Evolutionary conservation across 2,329 filamentous ascomycete genomes (phyloP).

Genomic region (Sclerotinia minor): DNA sequence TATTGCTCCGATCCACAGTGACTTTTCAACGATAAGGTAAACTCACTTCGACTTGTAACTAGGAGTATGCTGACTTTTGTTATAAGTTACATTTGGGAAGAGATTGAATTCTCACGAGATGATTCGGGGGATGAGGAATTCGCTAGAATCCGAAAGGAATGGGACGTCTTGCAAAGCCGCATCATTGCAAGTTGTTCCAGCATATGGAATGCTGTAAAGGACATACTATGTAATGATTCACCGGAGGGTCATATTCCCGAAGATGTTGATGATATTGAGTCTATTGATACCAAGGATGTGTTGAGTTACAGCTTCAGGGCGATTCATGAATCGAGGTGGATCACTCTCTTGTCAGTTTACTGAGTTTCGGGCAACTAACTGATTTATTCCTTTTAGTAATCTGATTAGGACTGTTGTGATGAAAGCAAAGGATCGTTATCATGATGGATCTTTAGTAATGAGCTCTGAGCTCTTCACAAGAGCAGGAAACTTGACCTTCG

Average conservation of each 20-base stretch:
- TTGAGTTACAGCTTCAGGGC: constrained; percentile 94
- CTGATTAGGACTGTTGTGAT: constrained; percentile 64
- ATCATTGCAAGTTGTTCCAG: constrained; percentile 61
- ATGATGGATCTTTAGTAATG: constrained; percentile 47
- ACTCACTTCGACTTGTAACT: constrained; percentile 23
- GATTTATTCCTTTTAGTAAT: constrained; percentile 56
- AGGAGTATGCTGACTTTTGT: constrained; percentile 18
- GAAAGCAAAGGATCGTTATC: constrained; percentile 48
- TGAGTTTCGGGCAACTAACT: constrained; percentile 22
- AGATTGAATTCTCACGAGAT: constrained; percentile 27
- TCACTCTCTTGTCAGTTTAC: background rate
- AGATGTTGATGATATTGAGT: constrained; percentile 69
- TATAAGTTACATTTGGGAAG: constrained; percentile 37
- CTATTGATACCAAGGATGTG: constrained; percentile 80
- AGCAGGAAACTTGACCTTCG: constrained; percentile 75
- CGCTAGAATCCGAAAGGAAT: constrained; percentile 18
- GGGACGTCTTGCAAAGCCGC: constrained; percentile 48
- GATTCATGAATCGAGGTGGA: constrained; percentile 87
- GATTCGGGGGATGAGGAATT: constrained; percentile 14
- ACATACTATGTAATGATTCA: constrained; percentile 87
- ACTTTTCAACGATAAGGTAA: constrained; percentile 66
- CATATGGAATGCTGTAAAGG: constrained; percentile 76
- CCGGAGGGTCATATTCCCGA: constrained; percentile 85
- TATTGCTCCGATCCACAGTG: constrained; percentile 66
- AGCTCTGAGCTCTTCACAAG: constrained; percentile 58